Evolutionary conservation across 2,329 filamentous ascomycete genomes (phyloP), one percentile per base, ranked within the genome.

Genomic region (Periconia sp.): DNA sequence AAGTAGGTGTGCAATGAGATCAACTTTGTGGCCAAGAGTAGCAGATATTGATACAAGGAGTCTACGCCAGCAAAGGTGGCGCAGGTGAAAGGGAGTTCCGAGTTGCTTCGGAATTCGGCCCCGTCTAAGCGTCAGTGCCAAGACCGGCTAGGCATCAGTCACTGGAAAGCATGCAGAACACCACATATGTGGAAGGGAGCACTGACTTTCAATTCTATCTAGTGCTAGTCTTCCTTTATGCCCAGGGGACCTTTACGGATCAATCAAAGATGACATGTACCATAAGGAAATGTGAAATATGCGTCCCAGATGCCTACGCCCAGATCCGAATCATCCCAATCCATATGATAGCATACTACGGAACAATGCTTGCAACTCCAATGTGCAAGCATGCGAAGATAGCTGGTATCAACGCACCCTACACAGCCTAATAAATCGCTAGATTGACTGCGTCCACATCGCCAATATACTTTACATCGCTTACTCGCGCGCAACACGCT

Each of bases 401-500:
- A 46, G 18, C 30, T 10, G 43, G 11, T 28, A 28, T 28, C 25
- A 13, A 28, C 25, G 25, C 25, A n/a, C 15, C 22, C 29, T n/a
- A 19, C 19, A 11, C 23, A 12, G 25, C n/a, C 3, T 19, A 26
- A 28, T 37, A 21, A 23, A 31, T n/a, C 18, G 32, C 9, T 36
- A 35, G n/a, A n/a, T n/a, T n/a, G n/a, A n/a, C n/a, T n/a, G n/a
- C n/a, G n/a, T n/a, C n/a, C n/a, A n/a, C n/a, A n/a, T n/a, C n/a
- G n/a, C n/a, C n/a, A n/a, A n/a, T n/a, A n/a, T n/a, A n/a, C n/a
- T n/a, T n/a, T n/a, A n/a, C n/a, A n/a, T 18, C n/a, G 25, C 36
- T 50, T 67, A 69, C 52, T 68, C 59, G 61, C 58, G 62, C 26
- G 64, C 58, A 36, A 68, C 52, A 35, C 65, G 65, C 47, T 61